Conservation (phyloP, 2,329 filamentous ascomycete species). For the Talaromyces sp. region DNA sequence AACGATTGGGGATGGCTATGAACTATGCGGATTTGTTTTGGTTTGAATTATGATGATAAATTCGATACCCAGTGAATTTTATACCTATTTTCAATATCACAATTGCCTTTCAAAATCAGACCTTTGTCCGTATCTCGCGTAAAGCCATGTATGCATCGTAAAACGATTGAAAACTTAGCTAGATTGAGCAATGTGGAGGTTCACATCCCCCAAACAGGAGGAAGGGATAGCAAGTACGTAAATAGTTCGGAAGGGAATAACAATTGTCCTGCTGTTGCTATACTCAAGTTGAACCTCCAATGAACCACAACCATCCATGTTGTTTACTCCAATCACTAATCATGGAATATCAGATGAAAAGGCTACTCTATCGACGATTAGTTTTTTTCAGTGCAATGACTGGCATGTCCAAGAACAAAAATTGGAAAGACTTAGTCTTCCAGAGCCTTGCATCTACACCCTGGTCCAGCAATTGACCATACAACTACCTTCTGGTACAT, state of each 20-base stretch:
- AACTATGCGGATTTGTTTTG: background rate
- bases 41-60: background rate
- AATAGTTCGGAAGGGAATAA: background rate
- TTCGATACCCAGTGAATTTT: conserved; percentile 12
- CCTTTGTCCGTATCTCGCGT: background rate
- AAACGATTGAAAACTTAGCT: background rate
- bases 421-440: too few relatives aligned
- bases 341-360: background rate
- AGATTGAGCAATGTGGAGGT: background rate
- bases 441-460: background rate
- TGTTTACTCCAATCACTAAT: background rate
- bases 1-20: conserved; percentile 2
- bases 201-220: background rate
- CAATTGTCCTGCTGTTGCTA: background rate
- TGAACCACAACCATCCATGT: background rate
- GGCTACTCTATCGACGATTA: background rate
- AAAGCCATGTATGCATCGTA: background rate
- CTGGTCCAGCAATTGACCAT: background rate
- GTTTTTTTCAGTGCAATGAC: background rate
- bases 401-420: background rate
- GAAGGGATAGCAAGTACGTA: too few relatives aligned
- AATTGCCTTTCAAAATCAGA: too few relatives aligned
- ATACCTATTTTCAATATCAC: background rate
- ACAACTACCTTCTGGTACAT: background rate
- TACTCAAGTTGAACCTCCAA: background rate